Base-by-base conservation (phyloP, 208 protist genomes). In the Leishmania guyanensis region DNA sequence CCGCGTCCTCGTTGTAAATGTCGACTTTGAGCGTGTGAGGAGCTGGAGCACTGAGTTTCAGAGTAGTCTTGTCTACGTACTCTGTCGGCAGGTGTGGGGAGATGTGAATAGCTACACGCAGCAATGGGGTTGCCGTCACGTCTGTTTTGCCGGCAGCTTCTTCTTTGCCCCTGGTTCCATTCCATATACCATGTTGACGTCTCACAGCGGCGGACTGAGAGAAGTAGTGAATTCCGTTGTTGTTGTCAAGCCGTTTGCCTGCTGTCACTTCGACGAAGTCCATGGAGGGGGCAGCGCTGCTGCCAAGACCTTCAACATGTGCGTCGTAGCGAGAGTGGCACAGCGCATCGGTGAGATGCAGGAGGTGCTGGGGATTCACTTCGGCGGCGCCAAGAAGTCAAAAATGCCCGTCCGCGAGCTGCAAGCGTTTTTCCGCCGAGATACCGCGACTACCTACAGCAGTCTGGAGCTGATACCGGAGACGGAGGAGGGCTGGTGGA, bases 61-160 rank as follows among this genome's bases (percentile, higher is more conserved):
- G 36, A 60, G 74, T 74, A 54, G 16, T 65, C 54, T 84, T 29
- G 62, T 84, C 72, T 36, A 65, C 3, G 75, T 79, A 4, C 65
- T 79, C 17, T 76, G n/a, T 26, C 16, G 46, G n/a, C 39, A 66
- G 5, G 73, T 84, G 12, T 84, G 80, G 80, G 75, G 72, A 5
- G 80, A 33, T 53, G 65, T 50, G 39, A 0, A 6, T 5, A 53
- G 75, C 17, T 78, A 54, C 33, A 70, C 66, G 10, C 43, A 51
- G 65, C 48, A 33, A 65, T 84, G 80, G 80, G 5, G 17, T 39
- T 84, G 80, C 66, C 71, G 29, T 8, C 80, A 84, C 75, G 80
- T 79, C 5, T 79, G 53, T 53, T 51, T 84, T 5, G 80, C 80
- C 22, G 80, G 80, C 0, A 69, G 75, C 22, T 84, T 79, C 22